Conservation (phyloP, 768 basidiomycete species). For the Dendrothele bispora region DNA sequence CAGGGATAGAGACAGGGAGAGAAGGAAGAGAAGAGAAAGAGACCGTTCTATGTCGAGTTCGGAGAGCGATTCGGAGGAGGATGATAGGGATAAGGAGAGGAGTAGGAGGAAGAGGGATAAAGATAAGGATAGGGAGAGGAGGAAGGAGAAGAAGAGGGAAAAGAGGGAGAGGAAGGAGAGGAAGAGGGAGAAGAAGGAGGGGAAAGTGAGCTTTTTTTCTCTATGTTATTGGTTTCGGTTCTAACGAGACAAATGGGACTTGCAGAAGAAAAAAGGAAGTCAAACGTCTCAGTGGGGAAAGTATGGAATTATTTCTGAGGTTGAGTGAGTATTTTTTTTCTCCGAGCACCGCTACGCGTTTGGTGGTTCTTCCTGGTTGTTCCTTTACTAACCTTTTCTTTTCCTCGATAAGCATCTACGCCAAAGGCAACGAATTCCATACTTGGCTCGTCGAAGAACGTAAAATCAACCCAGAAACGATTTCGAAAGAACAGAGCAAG, state of each 20-base stretch:
- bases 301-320: constrained; percentile 82
- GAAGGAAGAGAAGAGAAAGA: constrained; percentile 20
- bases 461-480: constrained; percentile 85
- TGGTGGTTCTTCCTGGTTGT: background rate
- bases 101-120: constrained; percentile 49
- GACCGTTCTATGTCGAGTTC: constrained; percentile 39
- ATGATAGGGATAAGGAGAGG: constrained; percentile 42
- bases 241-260: constrained; percentile 3
- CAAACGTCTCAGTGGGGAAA: constrained; percentile 83
- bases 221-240: background rate
- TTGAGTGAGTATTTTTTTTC: constrained; percentile 60
- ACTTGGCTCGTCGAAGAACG: constrained; percentile 94
- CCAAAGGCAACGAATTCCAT: constrained; percentile 83
- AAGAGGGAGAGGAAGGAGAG: constrained; percentile 55
- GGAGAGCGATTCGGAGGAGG: too few relatives aligned
- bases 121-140: constrained; percentile 42
- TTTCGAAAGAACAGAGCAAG: constrained; percentile 81
- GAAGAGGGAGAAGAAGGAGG: constrained; percentile 74
- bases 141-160: constrained; percentile 38
- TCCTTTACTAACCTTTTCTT: constrained; percentile 4
- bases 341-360: too few relatives aligned
- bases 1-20: too few relatives aligned
- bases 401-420: constrained; percentile 87
- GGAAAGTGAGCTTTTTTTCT: constrained; percentile 36
- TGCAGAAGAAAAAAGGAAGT: constrained; percentile 56